Evolutionary conservation across 2,329 filamentous ascomycete genomes (phyloP), one percentile per base, ranked within the genome.

Genomic region (Nothophoma quercina): DNA sequence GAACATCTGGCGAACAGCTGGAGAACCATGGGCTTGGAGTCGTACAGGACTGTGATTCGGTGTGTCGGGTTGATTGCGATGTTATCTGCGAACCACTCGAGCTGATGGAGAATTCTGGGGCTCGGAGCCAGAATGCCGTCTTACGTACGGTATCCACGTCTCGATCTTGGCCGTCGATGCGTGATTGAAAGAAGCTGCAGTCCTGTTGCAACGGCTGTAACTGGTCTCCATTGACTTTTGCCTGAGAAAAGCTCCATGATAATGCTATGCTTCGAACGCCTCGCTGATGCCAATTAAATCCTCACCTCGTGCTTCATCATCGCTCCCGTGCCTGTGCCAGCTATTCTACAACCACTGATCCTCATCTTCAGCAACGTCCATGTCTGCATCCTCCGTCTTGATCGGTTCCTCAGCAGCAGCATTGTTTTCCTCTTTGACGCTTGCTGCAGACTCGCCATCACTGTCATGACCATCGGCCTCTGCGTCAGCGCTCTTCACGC

Each of bases 351-450:
- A 39, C 69, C 69, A 73, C 21, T 60, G 60, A 51, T 73, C 70
- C 29, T 60, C 64, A 51, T 72, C 70, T 28, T 71, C 70, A 2
- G 70, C 70, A 39, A 75, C 70, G 43, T 71, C 70, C 68, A 67
- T 62, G 16, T 70, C 63, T 8, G 56, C 61, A 35, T 70, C 62
- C 1, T 18, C 45, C 4, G 55, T 53, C 6, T 50, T 44, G 13
- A 15, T 28, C 4, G 49, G 50, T 5, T 62, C 51, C 19, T 39
- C 50, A 21, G 53, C 47, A 29, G 38, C 45, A 8, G 30, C 39
- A 8, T 55, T 38, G 29, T 53, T 40, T 0, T 59, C 53, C 3
- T 43, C 26, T 25, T 42, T 56, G n/a, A 57, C 35, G 1, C 51
- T 63, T 25, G 41, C 48, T n/a, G 56, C 55, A 55, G 26, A 41